Evolutionary conservation across 2,329 filamentous ascomycete genomes (phyloP).

Genomic region (Pseudogymnoascus sp.): DNA sequence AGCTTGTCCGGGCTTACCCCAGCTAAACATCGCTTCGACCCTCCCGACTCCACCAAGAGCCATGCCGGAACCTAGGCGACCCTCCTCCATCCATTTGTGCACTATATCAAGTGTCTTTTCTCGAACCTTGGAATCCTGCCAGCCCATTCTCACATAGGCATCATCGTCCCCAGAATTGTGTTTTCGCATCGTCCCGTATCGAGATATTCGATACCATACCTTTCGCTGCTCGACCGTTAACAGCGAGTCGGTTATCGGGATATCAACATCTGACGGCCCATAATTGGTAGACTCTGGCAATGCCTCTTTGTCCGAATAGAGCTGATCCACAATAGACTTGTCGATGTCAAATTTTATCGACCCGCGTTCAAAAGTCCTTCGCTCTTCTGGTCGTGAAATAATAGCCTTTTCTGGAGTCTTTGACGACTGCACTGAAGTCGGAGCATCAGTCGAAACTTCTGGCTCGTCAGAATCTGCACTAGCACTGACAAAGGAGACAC

Average conservation of each 20-base stretch:
- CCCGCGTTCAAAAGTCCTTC: slow-evolving; percentile 13
- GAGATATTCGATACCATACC: slow-evolving; percentile 58
- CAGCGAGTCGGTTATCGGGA: slow-evolving; percentile 40
- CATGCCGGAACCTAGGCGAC: slow-evolving; percentile 47
- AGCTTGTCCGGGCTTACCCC: slow-evolving; percentile 29
- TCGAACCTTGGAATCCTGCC: slow-evolving; percentile 48
- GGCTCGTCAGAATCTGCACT: slow-evolving; percentile 15
- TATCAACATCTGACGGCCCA: slow-evolving; percentile 19
- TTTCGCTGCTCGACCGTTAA: slow-evolving; percentile 50
- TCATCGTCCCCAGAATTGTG: slow-evolving; percentile 52
- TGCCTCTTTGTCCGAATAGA: slow-evolving; percentile 22
- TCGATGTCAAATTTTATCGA: slow-evolving; percentile 23
- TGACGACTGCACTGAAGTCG: neutral
- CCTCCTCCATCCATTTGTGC: slow-evolving; percentile 59
- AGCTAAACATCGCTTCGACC: slow-evolving; percentile 50
- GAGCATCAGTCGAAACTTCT: neutral
- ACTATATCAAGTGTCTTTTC: slow-evolving; percentile 51
- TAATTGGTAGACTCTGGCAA: slow-evolving; percentile 1
- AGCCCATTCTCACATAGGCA: slow-evolving; percentile 52
- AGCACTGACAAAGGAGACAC: slow-evolving; percentile 18
- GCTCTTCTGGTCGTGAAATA: neutral
- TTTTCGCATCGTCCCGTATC: slow-evolving; percentile 50
- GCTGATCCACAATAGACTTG: slow-evolving; percentile 19
- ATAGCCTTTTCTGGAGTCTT: neutral
- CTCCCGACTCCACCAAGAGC: slow-evolving; percentile 40